Evolutionary conservation across 2,329 filamentous ascomycete genomes (phyloP), one percentile per base, ranked within the genome.

Genomic region (Pseudocercospora pini-densiflorae): DNA sequence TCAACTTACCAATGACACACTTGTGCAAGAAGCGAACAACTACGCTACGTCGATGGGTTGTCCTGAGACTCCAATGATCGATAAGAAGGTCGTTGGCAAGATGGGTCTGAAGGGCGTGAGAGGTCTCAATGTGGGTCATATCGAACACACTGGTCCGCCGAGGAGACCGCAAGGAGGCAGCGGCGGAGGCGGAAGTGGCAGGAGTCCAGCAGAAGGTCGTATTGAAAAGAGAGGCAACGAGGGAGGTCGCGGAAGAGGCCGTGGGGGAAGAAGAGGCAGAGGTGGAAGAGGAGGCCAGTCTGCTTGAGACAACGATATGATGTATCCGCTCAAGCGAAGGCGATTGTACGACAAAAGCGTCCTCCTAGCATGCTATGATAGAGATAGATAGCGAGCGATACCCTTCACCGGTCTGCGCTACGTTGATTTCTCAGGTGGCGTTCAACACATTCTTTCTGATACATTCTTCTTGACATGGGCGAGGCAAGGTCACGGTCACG

Each of bases 91-190:
- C 0, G 76, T 83, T 3, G 80, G 81, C 51, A 83, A 83, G 76
- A 83, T 83, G 82, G 81, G 82, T 4, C 64, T 84, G 67, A 82
- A 81, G 71, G 81, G 82, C 49, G 80, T 82, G 4, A 74, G 72
- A 14, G 82, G 82, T 12, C 72, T 83, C n/a, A 75, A 74, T 53
- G 72, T 76, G 16, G 73, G 73, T n/a, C 61, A 63, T n/a, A 36
- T 63, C 5, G 65, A 67, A 33, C 19, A 29, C 19, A 43, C 7
- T 58, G 55, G 55, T 24, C 31, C 55, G 12, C 16, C n/a, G 6
- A 43, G 55, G 5, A 21, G 55, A 58, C 54, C 19, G 31, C 54
- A 19, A 21, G 27, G 27, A 23, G 29, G 54, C 29, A 40, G 36
- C 19, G 45, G 45, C 10, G n/a, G 45, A 24, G 45, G 45, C 10